A percentile compares a stretch with the other conserved stretches of the same genome.
Evolutionary conservation across 2,329 filamentous ascomycete species (phyloP).

Genomic region (Neurospora sp.): DNA sequence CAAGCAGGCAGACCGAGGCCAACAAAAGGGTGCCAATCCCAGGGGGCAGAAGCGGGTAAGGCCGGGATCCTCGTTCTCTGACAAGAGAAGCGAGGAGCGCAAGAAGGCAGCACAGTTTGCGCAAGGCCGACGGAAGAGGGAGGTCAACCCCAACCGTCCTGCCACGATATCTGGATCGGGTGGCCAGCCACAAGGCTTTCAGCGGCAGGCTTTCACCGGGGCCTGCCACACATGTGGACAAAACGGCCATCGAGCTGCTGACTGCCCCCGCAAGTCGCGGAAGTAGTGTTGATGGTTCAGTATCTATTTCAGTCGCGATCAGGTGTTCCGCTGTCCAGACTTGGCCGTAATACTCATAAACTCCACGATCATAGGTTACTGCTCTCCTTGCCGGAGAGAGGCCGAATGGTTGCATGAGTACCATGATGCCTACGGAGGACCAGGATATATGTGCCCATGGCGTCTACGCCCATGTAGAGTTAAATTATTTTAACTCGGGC

Average conservation of each 20-base stretch:
- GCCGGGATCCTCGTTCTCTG: slow-evolving; percentile 11
- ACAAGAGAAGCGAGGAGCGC: slow-evolving; percentile 38
- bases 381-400: neutral
- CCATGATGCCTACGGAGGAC: neutral
- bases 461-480: neutral
- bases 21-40: slow-evolving; percentile 3
- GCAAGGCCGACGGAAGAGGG: slow-evolving; percentile 52
- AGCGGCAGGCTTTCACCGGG: slow-evolving; percentile 24
- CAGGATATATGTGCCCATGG: neutral
- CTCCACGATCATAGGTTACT: neutral
- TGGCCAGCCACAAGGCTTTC: slow-evolving; percentile 9
- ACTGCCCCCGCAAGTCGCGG: slow-evolving; percentile 36
- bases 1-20: slow-evolving; percentile 18
- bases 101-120: slow-evolving; percentile 40
- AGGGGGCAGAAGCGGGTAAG: slow-evolving; percentile 8
- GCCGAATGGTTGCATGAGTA: neutral
- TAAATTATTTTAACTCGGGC: neutral
- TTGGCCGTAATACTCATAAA: neutral
- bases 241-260: slow-evolving; percentile 46
- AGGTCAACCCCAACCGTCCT: slow-evolving; percentile 54
- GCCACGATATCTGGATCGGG: slow-evolving; percentile 46
- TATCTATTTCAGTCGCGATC: neutral
- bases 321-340: neutral
- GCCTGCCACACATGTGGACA: slow-evolving; percentile 53
- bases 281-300: neutral